Evolutionary conservation across 352 stramenopile species (phyloP).

Genomic region (Phytopythium ostracodes): DNA sequence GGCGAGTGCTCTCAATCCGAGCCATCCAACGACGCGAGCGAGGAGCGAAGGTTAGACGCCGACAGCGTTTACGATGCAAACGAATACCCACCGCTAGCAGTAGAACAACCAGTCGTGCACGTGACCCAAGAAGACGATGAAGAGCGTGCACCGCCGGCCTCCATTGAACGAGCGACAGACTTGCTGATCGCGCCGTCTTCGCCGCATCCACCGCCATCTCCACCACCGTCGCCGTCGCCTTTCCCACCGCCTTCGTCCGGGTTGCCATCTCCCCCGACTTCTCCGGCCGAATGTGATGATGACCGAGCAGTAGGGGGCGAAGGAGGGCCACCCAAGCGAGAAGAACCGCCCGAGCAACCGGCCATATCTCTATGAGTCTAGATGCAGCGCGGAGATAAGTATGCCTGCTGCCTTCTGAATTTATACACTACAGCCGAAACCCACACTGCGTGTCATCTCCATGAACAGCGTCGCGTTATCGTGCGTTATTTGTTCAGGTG

Average conservation of each 20-base stretch:
- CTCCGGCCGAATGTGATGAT: neutral
- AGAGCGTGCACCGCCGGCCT: no score
- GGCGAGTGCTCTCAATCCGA: neutral
- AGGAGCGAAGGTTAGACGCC: neutral
- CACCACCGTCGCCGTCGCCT: no score
- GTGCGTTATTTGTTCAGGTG: constrained; percentile 36
- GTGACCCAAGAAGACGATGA: neutral
- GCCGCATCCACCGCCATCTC: neutral
- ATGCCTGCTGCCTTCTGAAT: no score
- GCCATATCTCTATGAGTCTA: neutral
- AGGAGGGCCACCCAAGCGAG: no score
- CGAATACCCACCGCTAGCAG: neutral
- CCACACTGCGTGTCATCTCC: neutral
- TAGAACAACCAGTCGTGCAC: no score
- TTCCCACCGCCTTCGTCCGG: neutral
- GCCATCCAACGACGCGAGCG: neutral
- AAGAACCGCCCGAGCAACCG: no score
- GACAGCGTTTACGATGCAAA: neutral
- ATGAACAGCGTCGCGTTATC: neutral
- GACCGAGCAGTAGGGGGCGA: neutral
- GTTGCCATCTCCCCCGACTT: neutral
- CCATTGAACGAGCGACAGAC: neutral
- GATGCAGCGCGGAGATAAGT: neutral
- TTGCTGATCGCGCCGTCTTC: neutral
- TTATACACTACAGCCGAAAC: no score